Evolutionary conservation across 768 basidiomycete genomes (phyloP).

Genomic region (Dendrothele bispora): DNA sequence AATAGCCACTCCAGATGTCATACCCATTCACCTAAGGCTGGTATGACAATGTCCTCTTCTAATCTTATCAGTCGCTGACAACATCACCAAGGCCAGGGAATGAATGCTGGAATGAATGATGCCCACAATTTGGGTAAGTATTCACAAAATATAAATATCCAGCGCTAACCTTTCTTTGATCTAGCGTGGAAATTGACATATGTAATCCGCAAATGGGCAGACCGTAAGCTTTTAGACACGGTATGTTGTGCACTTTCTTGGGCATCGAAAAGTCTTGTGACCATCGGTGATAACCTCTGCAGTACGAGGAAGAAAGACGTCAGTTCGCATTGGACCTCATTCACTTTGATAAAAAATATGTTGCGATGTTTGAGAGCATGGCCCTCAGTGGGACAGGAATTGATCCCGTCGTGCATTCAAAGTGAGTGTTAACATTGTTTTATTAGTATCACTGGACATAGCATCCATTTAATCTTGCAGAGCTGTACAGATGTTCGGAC

Average conservation of each 20-base stretch:
- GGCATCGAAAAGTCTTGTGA: not conserved
- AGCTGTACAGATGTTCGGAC: not conserved
- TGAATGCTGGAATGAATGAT: not conserved
- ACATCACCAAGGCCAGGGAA: not conserved
- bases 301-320: constrained; percentile 1
- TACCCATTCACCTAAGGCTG: constrained; percentile 1
- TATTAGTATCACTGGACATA: no score
- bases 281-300: not conserved
- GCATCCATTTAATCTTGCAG: not conserved
- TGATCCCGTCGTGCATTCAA: no score
- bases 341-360: not conserved
- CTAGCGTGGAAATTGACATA: not conserved
- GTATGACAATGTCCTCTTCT: not conserved
- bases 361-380: not conserved
- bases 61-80: not conserved
- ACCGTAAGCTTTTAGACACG: not conserved
- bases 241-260: not conserved
- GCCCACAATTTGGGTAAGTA: not conserved
- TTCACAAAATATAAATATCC: not conserved
- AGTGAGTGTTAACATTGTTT: no score
- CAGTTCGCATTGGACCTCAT: not conserved
- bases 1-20: not conserved
- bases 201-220: not conserved
- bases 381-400: not conserved
- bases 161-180: not conserved